A percentile compares a stretch with the other conserved stretches of the same genome.
phyloP scores from a whole-genome alignment of 805 yeast genomes.

The Metschnikowia colocasiae region DNA sequence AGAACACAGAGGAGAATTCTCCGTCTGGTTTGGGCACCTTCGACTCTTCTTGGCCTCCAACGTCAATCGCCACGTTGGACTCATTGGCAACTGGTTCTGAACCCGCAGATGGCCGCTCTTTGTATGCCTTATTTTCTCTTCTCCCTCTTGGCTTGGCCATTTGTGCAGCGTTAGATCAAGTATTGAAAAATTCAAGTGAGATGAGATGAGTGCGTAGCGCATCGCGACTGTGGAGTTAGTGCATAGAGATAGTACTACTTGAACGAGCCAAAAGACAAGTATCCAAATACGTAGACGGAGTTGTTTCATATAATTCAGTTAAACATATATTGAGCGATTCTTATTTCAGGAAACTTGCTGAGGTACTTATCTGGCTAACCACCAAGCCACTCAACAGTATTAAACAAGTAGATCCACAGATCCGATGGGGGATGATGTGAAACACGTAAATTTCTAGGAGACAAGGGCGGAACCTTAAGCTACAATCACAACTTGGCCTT shows the following conservation, averaged over 20 bases:
- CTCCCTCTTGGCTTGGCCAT: slow-evolving; percentile 40
- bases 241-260: neutral
- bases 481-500: slow-evolving; percentile 6
- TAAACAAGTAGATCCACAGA: no score
- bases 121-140: slow-evolving; percentile 32
- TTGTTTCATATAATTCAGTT: no score
- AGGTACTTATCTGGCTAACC: no score
- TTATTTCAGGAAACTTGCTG: no score
- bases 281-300: no score
- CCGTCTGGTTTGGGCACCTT: slow-evolving; percentile 12
- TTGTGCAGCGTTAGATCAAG: neutral
- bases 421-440: no score
- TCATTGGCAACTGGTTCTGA: slow-evolving; percentile 5
- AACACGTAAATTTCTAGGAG: no score
- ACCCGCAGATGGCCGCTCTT: slow-evolving; percentile 18
- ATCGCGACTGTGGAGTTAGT: slow-evolving; percentile 1
- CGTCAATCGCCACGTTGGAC: neutral
- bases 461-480: no score
- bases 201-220: slow-evolving; percentile 10
- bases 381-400: no score
- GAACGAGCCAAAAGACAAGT: no score
- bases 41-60: slow-evolving; percentile 8
- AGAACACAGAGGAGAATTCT: slow-evolving; percentile 48
- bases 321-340: no score
- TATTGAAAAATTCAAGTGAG: slow-evolving; percentile 4